Evolutionary conservation across 306 rosid genomes (phyloP).

Genomic region (Bauhinia variegata): DNA sequence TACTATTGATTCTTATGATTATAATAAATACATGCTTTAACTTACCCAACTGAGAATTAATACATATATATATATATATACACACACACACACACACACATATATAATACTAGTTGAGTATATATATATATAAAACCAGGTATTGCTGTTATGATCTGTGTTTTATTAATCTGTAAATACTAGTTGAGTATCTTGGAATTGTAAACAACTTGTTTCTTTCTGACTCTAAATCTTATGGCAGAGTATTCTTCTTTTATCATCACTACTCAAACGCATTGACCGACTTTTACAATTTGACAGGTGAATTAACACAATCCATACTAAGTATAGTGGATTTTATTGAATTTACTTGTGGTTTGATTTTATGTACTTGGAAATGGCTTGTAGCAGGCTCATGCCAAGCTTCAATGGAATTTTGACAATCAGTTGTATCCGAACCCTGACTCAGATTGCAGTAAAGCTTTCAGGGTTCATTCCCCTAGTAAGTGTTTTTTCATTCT

Average conservation of each 20-base stretch:
- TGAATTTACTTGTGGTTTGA: slow-evolving; percentile 34
- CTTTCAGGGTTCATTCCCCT: slow-evolving; percentile 79
- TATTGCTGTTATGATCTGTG: slow-evolving; percentile 10
- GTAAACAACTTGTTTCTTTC: slow-evolving; percentile 34
- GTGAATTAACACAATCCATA: slow-evolving; percentile 48
- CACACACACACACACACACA: too few species aligned
- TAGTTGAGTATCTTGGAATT: not conserved
- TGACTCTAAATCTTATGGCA: slow-evolving; percentile 49
- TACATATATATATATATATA: too few species aligned
- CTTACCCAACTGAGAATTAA: too few species aligned
- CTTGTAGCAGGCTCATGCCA: slow-evolving; percentile 85
- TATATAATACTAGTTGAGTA: too few species aligned
- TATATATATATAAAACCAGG: too few species aligned
- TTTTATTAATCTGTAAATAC: slow-evolving; percentile 12
- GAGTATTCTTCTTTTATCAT: slow-evolving; percentile 79
- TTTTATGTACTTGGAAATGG: slow-evolving; percentile 43
- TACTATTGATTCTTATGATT: not conserved
- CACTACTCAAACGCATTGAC: slow-evolving; percentile 92
- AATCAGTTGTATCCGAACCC: slow-evolving; percentile 80
- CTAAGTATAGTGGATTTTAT: slow-evolving; percentile 28
- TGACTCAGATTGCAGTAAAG: slow-evolving; percentile 91
- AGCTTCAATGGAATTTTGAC: slow-evolving; percentile 94
- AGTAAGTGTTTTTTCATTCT: slow-evolving; percentile 53
- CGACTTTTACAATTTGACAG: slow-evolving; percentile 91
- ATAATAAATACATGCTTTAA: slow-evolving; percentile 1